Evolutionary conservation across 164 flowering plant species (phyloP).

Genomic region (Houttuynia cordata): DNA sequence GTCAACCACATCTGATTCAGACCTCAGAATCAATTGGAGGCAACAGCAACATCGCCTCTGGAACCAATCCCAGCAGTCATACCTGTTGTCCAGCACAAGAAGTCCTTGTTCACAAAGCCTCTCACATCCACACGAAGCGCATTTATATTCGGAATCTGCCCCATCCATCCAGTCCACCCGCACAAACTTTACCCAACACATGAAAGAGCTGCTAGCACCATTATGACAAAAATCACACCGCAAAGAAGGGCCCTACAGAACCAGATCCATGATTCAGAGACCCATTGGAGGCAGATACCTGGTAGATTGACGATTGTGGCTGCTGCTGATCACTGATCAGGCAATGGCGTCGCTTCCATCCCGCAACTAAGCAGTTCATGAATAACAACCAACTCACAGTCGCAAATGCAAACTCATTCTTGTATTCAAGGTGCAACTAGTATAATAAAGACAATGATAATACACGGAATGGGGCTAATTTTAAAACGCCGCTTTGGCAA

Average conservation of each 20-base stretch:
- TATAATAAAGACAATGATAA: background rate
- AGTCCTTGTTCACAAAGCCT: constrained; percentile 14
- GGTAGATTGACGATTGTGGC: constrained; percentile 15
- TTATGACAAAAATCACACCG: constrained; percentile 35
- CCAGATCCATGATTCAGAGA: constrained; percentile 21
- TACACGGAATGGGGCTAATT: background rate
- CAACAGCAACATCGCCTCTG: constrained; percentile 12
- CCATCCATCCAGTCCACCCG: constrained; percentile 6
- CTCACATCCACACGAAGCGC: constrained; percentile 31
- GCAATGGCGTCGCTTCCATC: constrained; percentile 17
- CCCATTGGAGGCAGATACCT: constrained; percentile 13
- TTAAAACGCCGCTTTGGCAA: constrained; percentile 3
- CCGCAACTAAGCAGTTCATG: background rate
- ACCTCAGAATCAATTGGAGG: constrained; percentile 11
- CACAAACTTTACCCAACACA: constrained; percentile 34
- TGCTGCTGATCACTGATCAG: constrained; percentile 21
- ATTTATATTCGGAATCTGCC: constrained; percentile 16
- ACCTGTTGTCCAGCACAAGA: constrained; percentile 13
- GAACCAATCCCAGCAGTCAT: constrained; percentile 29
- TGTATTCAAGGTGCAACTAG: background rate
- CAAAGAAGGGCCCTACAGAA: constrained; percentile 46
- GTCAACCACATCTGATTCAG: constrained; percentile 10
- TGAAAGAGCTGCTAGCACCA: constrained; percentile 31
- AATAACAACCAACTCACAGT: background rate
- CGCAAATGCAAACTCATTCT: background rate